Conservation (phyloP, 2,329 filamentous ascomycete species). For the Hymenoscyphus albidus region DNA sequence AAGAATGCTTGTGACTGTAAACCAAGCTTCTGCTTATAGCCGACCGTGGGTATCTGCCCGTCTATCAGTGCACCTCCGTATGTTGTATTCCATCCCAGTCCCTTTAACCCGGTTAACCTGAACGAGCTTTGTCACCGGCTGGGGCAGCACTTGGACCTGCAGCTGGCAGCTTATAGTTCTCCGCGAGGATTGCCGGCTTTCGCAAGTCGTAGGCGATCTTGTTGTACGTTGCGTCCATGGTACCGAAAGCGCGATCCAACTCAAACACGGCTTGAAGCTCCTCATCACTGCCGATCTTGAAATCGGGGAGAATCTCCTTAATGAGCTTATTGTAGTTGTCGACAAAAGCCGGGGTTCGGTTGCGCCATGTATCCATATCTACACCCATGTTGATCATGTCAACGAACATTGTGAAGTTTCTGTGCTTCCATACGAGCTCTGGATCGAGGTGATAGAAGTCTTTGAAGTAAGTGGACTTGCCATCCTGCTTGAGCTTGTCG, state of each 20-base stretch:
- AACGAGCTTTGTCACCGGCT: neutral
- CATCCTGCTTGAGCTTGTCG: neutral
- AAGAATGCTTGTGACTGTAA: too few relatives aligned
- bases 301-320: neutral
- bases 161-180: too few relatives aligned
- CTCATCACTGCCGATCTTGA: neutral
- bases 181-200: neutral
- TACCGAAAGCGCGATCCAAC: neutral
- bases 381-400: conserved; percentile 10
- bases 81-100: neutral
- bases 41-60: too few relatives aligned
- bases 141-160: neutral
- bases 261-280: neutral
- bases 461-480: conserved; percentile 1
- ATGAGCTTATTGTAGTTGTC: neutral
- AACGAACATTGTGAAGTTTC: conserved; percentile 14
- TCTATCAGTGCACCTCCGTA: neutral
- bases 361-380: conserved; percentile 9
- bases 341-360: neutral
- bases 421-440: conserved; percentile 9
- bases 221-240: neutral
- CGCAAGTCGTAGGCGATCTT: neutral
- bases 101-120: neutral
- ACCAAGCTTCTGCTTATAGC: too few relatives aligned
- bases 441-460: conserved; percentile 9